Evolutionary conservation across 345 rosid species (phyloP), one percentile per base, ranked within the genome.

Genomic region (Eucalyptus grandis): DNA sequence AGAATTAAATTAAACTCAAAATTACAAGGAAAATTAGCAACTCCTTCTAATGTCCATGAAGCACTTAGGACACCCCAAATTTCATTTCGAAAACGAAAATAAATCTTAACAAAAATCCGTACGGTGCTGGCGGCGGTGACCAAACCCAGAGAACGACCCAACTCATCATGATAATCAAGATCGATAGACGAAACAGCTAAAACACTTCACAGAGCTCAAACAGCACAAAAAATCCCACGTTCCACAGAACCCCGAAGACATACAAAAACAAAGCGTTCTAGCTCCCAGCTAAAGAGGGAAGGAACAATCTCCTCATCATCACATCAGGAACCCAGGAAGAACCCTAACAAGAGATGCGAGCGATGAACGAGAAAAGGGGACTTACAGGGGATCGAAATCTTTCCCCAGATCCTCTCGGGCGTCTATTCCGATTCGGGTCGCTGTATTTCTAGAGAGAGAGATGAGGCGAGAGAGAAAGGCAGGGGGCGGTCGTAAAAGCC

Each of bases 361-460:
- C 50, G 26, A 83, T 34, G 31, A 53, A 81, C 19, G 31, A 58
- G 83, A 89, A 40, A 31, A 80, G 62, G 30, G 87, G 81, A 47
- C 86, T 91, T 89, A 95, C 95, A 89, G 89, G 88, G 89, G 8
- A 60, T 90, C 86, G 89, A 90, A 88, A 90, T 77, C 47, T 53
- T 53, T 90, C 67, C 67, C 87, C 51, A 77, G 90, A 88, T 62
- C 88, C 88, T 67, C 51, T 81, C 87, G 58, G 91, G 91, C 88
- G 56, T 77, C 83, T 80, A 80, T 49, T 88, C 89, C 44, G 65
- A 67, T 37, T 88, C 37, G 89, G 82, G 89, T 17, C 72, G 50
- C 67, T 31, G 90, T 58, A 86, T 34, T 30, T 40, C 56, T 14
- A 3, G 31, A 43, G 77, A 87, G 89, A 77, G 82, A 72, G 89